Conservation (phyloP, 495 filamentous ascomycete genomes). For the Annulohypoxylon bovei region DNA sequence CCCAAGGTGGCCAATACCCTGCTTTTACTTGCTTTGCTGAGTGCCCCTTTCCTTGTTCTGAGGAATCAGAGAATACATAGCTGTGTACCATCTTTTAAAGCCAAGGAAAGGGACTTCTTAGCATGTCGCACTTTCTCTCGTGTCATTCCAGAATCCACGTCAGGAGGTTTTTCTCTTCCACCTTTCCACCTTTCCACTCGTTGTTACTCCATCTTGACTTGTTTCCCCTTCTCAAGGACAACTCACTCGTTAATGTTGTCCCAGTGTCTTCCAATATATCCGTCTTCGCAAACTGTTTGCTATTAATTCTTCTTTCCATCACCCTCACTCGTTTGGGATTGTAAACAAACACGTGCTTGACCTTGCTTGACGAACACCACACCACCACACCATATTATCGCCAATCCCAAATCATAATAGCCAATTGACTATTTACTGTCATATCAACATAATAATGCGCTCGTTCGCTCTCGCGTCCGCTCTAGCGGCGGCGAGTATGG, state of each 20-base stretch:
- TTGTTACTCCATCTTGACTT: conserved; percentile 32
- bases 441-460: conserved; percentile 62
- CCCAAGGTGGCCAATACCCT: conserved; percentile 23
- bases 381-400: neutral
- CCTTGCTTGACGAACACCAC: conserved; percentile 12
- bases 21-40: conserved; percentile 21
- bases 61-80: neutral
- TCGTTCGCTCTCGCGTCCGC: conserved; percentile 58
- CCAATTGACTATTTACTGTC: conserved; percentile 20
- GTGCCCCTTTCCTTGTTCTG: conserved; percentile 35
- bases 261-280: conserved; percentile 46
- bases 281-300: conserved; percentile 34
- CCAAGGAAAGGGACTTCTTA: conserved; percentile 27
- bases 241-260: conserved; percentile 53
- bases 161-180: conserved; percentile 7
- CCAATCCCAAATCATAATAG: neutral
- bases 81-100: conserved; percentile 9
- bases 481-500: conserved; percentile 65
- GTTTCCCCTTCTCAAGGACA: conserved; percentile 40
- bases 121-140: conserved; percentile 29
- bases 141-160: conserved; percentile 30
- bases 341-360: conserved; percentile 18
- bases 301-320: conserved; percentile 11
- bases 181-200: conserved; percentile 22
- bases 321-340: conserved; percentile 38